A percentile compares a stretch with the other conserved stretches of the same genome.
Evolutionary conservation across 2,329 filamentous ascomycete genomes (phyloP).

Genomic region (Coniochaeta sp.): DNA sequence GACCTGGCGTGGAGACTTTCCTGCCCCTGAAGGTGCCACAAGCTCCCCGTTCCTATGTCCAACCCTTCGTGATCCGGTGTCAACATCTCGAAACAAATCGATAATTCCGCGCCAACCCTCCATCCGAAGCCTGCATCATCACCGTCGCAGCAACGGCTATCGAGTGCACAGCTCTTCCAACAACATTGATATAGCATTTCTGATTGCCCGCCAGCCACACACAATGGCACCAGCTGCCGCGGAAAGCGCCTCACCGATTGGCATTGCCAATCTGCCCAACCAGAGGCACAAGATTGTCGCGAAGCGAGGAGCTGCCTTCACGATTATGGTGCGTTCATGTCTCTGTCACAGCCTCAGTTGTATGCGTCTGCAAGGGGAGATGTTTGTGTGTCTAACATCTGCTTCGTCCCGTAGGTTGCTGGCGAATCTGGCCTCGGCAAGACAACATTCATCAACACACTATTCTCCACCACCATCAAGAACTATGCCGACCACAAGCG

Average conservation of each 20-base stretch:
- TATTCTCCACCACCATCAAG: conserved; percentile 99
- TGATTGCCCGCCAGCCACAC: conserved; percentile 16
- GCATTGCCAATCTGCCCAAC: conserved; percentile 68
- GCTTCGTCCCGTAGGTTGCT: conserved; percentile 63
- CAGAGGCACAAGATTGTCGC: conserved; percentile 70
- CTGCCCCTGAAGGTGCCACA: conserved; percentile 27
- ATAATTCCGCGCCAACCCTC: not conserved
- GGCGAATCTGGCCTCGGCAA: conserved; percentile 98
- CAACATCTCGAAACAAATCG: conserved; percentile 19
- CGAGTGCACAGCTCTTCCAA: conserved; percentile 6
- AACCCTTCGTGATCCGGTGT: conserved; percentile 13
- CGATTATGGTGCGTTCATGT: conserved; percentile 78
- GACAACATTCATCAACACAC: conserved; percentile 99
- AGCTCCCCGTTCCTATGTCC: conserved; percentile 17
- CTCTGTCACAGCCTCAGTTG: not conserved
- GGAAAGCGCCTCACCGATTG: conserved; percentile 61
- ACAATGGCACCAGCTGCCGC: conserved; percentile 51
- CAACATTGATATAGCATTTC: conserved; percentile 7
- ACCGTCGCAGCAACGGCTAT: not conserved
- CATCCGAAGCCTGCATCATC: conserved; percentile 7
- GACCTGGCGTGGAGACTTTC: conserved; percentile 16
- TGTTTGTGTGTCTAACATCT: conserved; percentile 17
- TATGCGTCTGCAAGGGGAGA: not conserved
- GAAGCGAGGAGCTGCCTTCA: conserved; percentile 92
- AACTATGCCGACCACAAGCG: conserved; percentile 99